phyloP scores from a whole-genome alignment of 1,139 yeast genomes.

The Suhomyces anneliseae region DNA sequence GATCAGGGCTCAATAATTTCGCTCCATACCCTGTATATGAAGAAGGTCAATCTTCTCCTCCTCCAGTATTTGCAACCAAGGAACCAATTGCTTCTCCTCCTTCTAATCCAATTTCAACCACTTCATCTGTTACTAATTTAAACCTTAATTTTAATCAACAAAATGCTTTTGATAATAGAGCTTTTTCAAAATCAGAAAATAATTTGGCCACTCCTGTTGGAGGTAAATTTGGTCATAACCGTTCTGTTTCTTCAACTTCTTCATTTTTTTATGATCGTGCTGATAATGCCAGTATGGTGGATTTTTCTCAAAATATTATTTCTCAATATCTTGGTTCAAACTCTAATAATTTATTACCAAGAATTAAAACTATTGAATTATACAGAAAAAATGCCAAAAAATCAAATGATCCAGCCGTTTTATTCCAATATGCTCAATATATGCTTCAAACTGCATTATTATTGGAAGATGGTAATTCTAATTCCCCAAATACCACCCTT shows the following conservation, averaged over 20 bases:
- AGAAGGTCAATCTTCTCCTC: conserved; percentile 13
- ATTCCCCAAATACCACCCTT: conserved; percentile 8
- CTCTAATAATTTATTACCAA: conserved; percentile 59
- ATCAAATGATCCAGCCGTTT: conserved; percentile 79
- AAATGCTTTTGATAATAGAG: conserved; percentile 6
- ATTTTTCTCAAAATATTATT: conserved; percentile 42
- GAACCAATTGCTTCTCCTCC: conserved; percentile 26
- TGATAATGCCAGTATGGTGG: conserved; percentile 40
- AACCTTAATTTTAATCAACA: conserved; percentile 20
- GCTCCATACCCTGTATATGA: conserved; percentile 12
- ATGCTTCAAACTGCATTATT: conserved; percentile 82
- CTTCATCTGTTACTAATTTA: conserved; percentile 42
- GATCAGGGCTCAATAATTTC: neutral
- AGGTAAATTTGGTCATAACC: conserved; percentile 27
- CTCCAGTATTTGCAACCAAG: conserved; percentile 15
- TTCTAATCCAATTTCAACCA: conserved; percentile 35
- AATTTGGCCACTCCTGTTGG: conserved; percentile 22
- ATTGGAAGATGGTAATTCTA: conserved; percentile 34
- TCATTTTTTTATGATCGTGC: conserved; percentile 35
- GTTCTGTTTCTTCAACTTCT: conserved; percentile 44
- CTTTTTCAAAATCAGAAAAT: conserved; percentile 31
- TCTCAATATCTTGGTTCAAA: conserved; percentile 57
- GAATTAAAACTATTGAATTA: conserved; percentile 83
- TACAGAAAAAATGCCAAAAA: conserved; percentile 84
- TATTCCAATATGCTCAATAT: conserved; percentile 89